These are phyloP conservation scores for Aspergillus tanneri DNA, from an alignment of 2,329 filamentous ascomycete genomes.

Conservation along the genomic window DNA sequence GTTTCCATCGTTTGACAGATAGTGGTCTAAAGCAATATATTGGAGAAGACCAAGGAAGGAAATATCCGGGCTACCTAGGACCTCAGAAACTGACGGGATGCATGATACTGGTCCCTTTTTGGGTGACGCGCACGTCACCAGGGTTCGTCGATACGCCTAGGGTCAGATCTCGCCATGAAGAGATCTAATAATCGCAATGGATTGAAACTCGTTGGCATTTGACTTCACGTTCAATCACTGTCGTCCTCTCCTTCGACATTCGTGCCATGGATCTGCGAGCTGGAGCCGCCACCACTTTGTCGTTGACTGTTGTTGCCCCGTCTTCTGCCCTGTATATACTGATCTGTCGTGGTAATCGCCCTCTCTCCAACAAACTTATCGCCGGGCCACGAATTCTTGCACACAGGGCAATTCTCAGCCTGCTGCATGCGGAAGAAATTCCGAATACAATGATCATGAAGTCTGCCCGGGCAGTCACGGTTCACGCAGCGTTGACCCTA, in stretches of 20 bases:
- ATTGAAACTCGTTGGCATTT: no score
- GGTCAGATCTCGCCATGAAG: no score
- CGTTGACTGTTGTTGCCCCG: constrained; percentile 23
- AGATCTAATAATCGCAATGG: no score
- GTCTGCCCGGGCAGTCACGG: constrained; percentile 63
- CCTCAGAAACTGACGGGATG: no score
- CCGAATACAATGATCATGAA: constrained; percentile 75
- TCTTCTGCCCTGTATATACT: constrained; percentile 27
- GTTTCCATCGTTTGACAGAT: no score
- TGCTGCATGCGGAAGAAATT: constrained; percentile 69
- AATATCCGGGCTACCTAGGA: no score
- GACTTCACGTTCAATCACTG: constrained; percentile 8
- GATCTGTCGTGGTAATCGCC: constrained; percentile 40
- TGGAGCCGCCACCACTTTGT: constrained; percentile 12
- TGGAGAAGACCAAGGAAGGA: no score
- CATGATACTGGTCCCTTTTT: no score
- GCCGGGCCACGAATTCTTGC: constrained; percentile 53
- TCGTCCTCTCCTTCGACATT: constrained; percentile 5
- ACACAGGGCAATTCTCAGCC: constrained; percentile 63
- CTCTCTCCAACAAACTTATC: constrained; percentile 55
- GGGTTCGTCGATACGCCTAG: no score
- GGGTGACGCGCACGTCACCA: no score
- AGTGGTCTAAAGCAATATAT: no score
- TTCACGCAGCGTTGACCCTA: constrained; percentile 73
- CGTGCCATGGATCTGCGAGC: constrained; percentile 12